Evolutionary conservation across 352 stramenopile species (phyloP).

Genomic region (Phytopythium ostracodes): DNA sequence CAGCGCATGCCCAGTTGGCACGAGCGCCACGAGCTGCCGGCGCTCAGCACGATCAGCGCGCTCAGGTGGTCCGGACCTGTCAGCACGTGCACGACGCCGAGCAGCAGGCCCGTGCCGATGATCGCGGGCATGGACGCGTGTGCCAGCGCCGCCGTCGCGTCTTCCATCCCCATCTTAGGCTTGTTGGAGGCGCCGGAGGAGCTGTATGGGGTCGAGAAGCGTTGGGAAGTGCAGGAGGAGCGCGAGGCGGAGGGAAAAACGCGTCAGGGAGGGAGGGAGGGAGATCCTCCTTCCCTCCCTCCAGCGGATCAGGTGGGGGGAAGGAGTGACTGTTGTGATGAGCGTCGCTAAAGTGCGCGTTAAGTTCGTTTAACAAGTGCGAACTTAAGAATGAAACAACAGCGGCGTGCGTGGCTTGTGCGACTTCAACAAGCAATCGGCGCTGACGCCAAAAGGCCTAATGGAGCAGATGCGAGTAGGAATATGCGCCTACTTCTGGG

Average conservation of each 20-base stretch:
- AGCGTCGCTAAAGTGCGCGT: background rate
- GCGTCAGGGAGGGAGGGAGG: background rate
- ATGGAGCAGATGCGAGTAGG: background rate
- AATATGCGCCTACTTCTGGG: background rate
- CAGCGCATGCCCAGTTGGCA: constrained; percentile 84
- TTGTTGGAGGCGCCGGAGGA: background rate
- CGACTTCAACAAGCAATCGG: constrained; percentile 8
- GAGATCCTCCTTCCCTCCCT: too few species aligned
- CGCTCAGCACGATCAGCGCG: constrained; percentile 80
- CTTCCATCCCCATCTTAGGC: constrained; percentile 14
- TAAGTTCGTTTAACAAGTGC: background rate
- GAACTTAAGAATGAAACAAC: constrained; percentile 1
- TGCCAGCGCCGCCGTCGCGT: constrained; percentile 28
- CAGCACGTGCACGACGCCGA: constrained; percentile 49
- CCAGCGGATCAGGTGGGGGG: background rate
- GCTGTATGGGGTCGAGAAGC: background rate
- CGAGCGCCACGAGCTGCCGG: constrained; percentile 58
- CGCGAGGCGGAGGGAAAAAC: background rate
- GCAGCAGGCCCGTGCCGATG: constrained; percentile 32
- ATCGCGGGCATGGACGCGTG: constrained; percentile 32
- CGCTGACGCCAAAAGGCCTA: background rate
- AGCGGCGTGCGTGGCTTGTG: background rate
- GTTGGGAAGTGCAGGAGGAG: background rate
- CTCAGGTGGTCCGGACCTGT: constrained; percentile 83
- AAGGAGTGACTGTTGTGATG: background rate